Evolutionary conservation across 805 yeast species (phyloP), one percentile per base, ranked within the genome.

Genomic region (Suhomyces tanzawaensis): DNA sequence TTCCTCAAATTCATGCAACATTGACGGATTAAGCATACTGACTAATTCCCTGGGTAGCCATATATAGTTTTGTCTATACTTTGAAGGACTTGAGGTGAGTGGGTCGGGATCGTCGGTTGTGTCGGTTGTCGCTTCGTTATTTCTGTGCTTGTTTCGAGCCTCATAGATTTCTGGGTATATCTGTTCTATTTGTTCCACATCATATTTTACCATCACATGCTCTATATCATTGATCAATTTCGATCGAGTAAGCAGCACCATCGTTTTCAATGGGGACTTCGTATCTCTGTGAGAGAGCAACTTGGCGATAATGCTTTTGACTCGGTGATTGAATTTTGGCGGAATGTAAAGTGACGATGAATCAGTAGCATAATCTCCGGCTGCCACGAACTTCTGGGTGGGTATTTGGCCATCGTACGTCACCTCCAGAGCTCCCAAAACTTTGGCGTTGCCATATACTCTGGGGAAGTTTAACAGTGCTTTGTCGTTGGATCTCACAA

Each of bases 151-250:
- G n/a, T n/a, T 32, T 19, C 32, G 7, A 1, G 18, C 19, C n/a
- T 34, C 39, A 23, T 14, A 21, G 40, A 35, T 48, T 47, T 32
- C 44, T 15, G 17, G 53, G 52, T 30, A 55, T 6, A 28, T 17
- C 16, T 34, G 29, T 3, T 35, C 37, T 4, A 55, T 14, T 4
- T 22, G 15, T 16, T 17, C 15, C 5, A 42, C 15, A 28, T 48
- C 45, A 34, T 40, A 57, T 32, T 49, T 51, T 2, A 53, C 38
- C 57, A 56, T 57, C 16, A 49, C 22, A 18, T 48, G 41, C 7
- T 44, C 44, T n/a, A 40, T 33, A 8, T 39, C 52, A 17, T 46
- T 47, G 8, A 44, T 48, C 2, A 16, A 29, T 33, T 55, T 57
- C 1, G 37, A 14, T 12, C 37, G 40, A 7, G 55, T 23, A 15